phyloP scores from a whole-genome alignment of 2,329 filamentous ascomycete species.

The Aspergillus sergii region DNA sequence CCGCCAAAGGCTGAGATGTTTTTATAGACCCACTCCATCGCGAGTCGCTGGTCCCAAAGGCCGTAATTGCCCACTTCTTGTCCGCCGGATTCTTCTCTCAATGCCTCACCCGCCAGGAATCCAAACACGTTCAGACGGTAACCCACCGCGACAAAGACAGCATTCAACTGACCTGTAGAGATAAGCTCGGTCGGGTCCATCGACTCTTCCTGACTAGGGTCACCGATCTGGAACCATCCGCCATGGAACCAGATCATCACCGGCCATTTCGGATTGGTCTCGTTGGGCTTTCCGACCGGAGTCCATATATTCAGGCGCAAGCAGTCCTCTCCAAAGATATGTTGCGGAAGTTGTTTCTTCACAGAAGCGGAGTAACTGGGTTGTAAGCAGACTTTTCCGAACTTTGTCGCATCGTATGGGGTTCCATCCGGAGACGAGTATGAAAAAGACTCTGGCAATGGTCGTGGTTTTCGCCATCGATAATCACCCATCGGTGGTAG shows the following conservation, averaged over 20 bases:
- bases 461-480: constrained; percentile 44
- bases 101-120: constrained; percentile 48
- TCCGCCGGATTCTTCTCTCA: constrained; percentile 31
- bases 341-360: constrained; percentile 19
- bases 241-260: constrained; percentile 42
- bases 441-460: constrained; percentile 35
- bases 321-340: constrained; percentile 50
- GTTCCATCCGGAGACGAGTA: constrained; percentile 19
- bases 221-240: constrained; percentile 53
- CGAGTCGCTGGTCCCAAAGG: constrained; percentile 53
- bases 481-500: constrained; percentile 40
- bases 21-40: constrained; percentile 54
- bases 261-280: constrained; percentile 28
- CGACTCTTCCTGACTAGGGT: constrained; percentile 45
- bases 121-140: constrained; percentile 55
- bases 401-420: constrained; percentile 43
- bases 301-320: constrained; percentile 55
- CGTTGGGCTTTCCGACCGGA: constrained; percentile 32
- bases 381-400: constrained; percentile 46
- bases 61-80: constrained; percentile 44
- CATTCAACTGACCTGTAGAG: constrained; percentile 34
- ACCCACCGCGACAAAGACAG: constrained; percentile 50
- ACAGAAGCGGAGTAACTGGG: constrained; percentile 31
- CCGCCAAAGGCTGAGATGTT: constrained; percentile 53
- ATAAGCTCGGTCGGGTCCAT: constrained; percentile 50